Base-by-base conservation (phyloP, 2,329 filamentous ascomycete genomes). In the Penicillium sp. region DNA sequence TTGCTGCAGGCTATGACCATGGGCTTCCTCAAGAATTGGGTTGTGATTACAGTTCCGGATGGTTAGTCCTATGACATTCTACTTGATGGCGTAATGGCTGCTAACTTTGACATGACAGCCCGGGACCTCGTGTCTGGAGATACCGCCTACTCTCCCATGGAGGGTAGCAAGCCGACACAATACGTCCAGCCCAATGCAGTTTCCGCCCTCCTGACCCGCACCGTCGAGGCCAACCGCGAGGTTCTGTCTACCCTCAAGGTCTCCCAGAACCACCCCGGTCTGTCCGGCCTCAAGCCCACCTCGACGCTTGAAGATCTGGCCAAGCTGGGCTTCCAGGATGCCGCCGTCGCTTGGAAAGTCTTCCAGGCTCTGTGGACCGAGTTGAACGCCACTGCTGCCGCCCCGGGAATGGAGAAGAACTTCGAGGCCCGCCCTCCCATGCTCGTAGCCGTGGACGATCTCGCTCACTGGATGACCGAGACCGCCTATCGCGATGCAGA, bases 31-130 rank as follows among this genome's bases (percentile, higher is more conserved):
- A 90, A 90, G 69, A 81, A 88, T 25, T 97, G 92, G 90, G 80
- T 96, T 40, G 91, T 97, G 42, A 80, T 99, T 52, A 87, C 89
- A 66, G 81, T 97, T 46, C 92, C 94, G 33, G 91, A 99, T 76
- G 88, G 92, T 95, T 78, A 63, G 79, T 65, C 44, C 3, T 5
- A 25, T n/a, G 9, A 27, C 8, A 20, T 35, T 20, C 5, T 33
- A 9, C 35, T 40, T 31, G 40, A 27, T 18, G 7, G 28, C 45
- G 33, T n/a, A 28, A 28, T 31, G 45, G 31, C 35, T 57, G 13
- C 57, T 66, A 48, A 68, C 48, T 43, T 44, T 41, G 9, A n/a
- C 40, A 44, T 16, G 55, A 25, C 61, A 90, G 92, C 84, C 48
- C 86, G 92, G 66, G 92, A 96, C 50, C 77, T 96, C 43, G 86